Evolutionary conservation across 2,329 filamentous ascomycete species (phyloP).

Genomic region (Xylariaceae sp.): DNA sequence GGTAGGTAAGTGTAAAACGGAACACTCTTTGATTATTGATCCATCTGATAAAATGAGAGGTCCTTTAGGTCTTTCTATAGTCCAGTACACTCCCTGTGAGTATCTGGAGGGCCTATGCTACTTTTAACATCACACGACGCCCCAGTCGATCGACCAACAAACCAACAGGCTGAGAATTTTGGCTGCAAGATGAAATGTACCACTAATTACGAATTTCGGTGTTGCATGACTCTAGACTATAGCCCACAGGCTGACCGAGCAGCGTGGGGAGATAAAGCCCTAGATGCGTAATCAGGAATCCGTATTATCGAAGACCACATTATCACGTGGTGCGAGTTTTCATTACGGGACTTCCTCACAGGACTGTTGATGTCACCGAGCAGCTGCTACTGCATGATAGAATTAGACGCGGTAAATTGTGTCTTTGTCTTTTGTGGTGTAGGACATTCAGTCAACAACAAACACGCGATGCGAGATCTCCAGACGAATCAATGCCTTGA

Average conservation of each 20-base stretch:
- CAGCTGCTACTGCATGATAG: constrained; percentile 43
- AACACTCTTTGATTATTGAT: too few species aligned
- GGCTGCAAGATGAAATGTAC: constrained; percentile 35
- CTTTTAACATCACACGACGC: too few species aligned
- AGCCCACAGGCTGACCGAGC: constrained; percentile 51
- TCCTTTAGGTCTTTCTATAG: too few species aligned
- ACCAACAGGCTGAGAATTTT: constrained; percentile 36
- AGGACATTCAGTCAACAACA: constrained; percentile 31
- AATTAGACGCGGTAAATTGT: constrained; percentile 35
- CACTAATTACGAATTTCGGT: constrained; percentile 52
- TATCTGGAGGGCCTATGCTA: too few species aligned
- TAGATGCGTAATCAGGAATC: constrained; percentile 4
- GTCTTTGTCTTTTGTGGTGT: constrained; percentile 35
- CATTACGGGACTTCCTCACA: constrained; percentile 17
- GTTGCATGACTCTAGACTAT: constrained; percentile 38
- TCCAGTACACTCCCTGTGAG: too few species aligned
- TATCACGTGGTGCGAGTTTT: background rate
- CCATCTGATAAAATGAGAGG: too few species aligned
- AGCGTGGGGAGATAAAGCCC: constrained; percentile 50
- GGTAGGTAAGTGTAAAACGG: too few species aligned
- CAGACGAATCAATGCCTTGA: constrained; percentile 32
- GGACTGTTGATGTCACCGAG: constrained; percentile 42
- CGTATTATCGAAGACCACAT: constrained; percentile 11
- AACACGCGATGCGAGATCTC: constrained; percentile 34
- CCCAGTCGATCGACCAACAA: constrained; percentile 39